Base-by-base conservation (phyloP, 371 early-diverging fungal species). In the Mucor plumbeus region DNA sequence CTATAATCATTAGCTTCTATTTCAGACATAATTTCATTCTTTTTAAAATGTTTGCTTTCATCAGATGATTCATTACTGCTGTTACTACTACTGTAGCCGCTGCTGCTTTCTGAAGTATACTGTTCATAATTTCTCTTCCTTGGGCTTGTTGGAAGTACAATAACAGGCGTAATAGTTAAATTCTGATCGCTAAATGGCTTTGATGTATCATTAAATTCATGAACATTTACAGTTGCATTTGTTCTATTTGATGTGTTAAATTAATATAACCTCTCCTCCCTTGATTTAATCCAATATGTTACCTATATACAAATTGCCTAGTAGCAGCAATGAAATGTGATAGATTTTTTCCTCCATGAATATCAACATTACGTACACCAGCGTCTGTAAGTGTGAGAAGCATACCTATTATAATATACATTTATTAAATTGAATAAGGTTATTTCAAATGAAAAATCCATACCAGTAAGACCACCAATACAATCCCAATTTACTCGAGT, bases 381-480 rank as follows among this genome's bases (percentile, higher is more conserved):
- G 86, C 85, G 72, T 94, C 95, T 0, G 95, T 89, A 68, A 95
- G 73, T 4, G 97, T 97, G 68, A 97, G 81, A 10, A 98, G 76
- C 92, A 95, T 90, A 33, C 97, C 94, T 89, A 73, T 9, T 36
- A n/a, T 38, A n/a, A 43, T 7, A 57, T 3, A 31, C 5, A 21
- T 15, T 44, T 14, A 15, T 36, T 59, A 40, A 21, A 17, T 13
- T 4, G 40, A 33, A 40, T 68, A 13, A 61, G 21, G 17, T 21
- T 33, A 7, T 11, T 38, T 39, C 9, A 14, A 21, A 31, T 59
- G 21, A 41, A 40, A 35, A 17, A 1, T n/a, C 2, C 19, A 50
- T 79, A 87, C 90, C 98, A n/a, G 96, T 93, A 54, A 96, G 78
- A 31, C 98, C 98, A 43, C 97, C 98, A 14, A 94, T 74, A 62